Evolutionary conservation across 2,329 filamentous ascomycete species (phyloP).

Genomic region (Alternaria sp.): DNA sequence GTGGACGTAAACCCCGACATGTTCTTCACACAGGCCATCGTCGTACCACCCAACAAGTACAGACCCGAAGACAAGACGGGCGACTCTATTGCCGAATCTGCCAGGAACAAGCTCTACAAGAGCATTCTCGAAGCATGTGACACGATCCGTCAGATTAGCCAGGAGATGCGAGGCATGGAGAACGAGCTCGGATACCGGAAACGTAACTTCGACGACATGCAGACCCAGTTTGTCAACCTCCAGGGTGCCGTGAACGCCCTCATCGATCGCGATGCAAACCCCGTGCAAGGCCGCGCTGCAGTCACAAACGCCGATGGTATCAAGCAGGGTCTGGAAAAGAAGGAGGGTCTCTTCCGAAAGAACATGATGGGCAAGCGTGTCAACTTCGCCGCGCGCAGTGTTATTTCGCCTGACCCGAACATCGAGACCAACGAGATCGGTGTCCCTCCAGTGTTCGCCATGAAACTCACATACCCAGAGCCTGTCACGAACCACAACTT

Average conservation of each 20-base stretch:
- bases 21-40: conserved; percentile 87
- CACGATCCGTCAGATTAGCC: conserved; percentile 74
- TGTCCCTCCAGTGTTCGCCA: conserved; percentile 96
- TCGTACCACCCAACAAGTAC: conserved; percentile 92
- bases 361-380: conserved; percentile 99
- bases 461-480: conserved; percentile 94
- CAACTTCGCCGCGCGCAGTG: conserved; percentile 95
- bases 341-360: conserved; percentile 96
- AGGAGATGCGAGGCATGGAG: conserved; percentile 64
- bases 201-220: conserved; percentile 75
- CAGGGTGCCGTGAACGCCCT: conserved; percentile 93
- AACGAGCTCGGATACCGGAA: conserved; percentile 51
- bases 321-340: conserved; percentile 98
- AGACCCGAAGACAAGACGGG: conserved; percentile 86
- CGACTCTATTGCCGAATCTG: conserved; percentile 82
- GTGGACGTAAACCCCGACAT: conserved; percentile 75
- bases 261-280: conserved; percentile 87
- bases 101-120: conserved; percentile 88
- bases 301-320: conserved; percentile 88
- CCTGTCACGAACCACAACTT: conserved; percentile 98
- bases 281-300: conserved; percentile 77
- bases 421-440: conserved; percentile 99
- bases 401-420: conserved; percentile 97
- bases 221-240: conserved; percentile 80
- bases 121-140: conserved; percentile 79